phyloP scores from a whole-genome alignment of 164 flowering plant genomes.

The Malania oleifera region DNA sequence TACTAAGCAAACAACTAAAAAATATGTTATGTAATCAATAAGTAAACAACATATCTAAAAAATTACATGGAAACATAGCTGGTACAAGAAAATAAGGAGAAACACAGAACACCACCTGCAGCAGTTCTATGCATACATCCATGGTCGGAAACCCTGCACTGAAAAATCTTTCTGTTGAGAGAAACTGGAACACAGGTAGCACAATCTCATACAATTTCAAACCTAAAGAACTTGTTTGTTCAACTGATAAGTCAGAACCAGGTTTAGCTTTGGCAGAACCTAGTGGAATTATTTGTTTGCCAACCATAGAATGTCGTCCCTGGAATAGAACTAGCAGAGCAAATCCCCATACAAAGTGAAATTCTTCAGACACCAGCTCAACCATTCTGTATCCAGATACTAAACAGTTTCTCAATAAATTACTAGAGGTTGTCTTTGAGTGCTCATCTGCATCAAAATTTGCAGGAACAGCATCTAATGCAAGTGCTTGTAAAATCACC shows the following conservation, averaged over 20 bases:
- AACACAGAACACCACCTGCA: constrained; percentile 50
- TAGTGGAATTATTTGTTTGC: constrained; percentile 25
- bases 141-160: constrained; percentile 42
- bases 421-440: constrained; percentile 22
- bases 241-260: constrained; percentile 30
- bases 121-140: constrained; percentile 58
- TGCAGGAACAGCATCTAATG: constrained; percentile 76
- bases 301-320: constrained; percentile 31
- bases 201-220: constrained; percentile 49
- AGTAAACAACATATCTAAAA: too few relatives aligned
- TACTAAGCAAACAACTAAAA: too few relatives aligned
- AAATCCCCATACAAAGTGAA: constrained; percentile 78
- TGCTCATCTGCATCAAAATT: constrained; percentile 24
- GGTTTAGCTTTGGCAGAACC: constrained; percentile 25
- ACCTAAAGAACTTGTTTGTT: constrained; percentile 26
- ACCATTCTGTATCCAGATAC: constrained; percentile 88
- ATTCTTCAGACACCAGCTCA: constrained; percentile 50
- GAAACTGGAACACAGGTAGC: constrained; percentile 64
- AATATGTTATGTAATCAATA: too few relatives aligned
- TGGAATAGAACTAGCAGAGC: constrained; percentile 74
- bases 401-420: constrained; percentile 23
- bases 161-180: constrained; percentile 55
- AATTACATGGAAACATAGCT: too few relatives aligned
- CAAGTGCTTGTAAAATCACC: constrained; percentile 82
- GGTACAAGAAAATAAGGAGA: not conserved